Evolutionary conservation across 2,329 filamentous ascomycete species (phyloP), one percentile per base, ranked within the genome.

Genomic region (Aspergillus sp.): DNA sequence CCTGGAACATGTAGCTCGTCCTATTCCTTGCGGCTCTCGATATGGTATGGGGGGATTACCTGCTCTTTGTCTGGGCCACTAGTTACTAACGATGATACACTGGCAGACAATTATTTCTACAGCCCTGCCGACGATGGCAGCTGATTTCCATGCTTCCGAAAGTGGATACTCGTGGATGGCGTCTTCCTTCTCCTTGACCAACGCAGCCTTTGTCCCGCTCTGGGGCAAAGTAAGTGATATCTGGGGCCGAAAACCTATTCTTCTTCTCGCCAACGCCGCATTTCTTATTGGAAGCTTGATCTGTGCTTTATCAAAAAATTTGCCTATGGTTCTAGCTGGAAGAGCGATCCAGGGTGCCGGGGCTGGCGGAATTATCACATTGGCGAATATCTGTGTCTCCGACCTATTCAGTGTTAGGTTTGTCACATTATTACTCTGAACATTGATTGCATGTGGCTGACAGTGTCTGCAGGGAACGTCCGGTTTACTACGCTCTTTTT

Each of bases 221-320:
- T 87, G 84, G 83, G 84, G 84, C 21, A 87, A 87, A 66, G 73
- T 87, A 21, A 85, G 83, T 45, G 87, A 89, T 62, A 88, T 89
- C 57, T 89, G 84, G 74, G 86, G 87, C 2, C 78, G 87, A 41
- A 90, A 89, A 64, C 82, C 81, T 12, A 80, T 87, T 49, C 74
- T 89, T 31, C 73, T 89, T 14, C 64, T 82, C 3, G 85, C 85
- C 17, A 86, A 87, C 58, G 72, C 80, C 17, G 73, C 86, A 23
- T 90, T 89, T 74, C 80, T 89, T 55, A 70, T 86, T 15, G 85
- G 84, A 23, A 86, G 83, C 35, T 71, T 88, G 53, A 75, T 89
- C n/a, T 84, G 84, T 40, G 86, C 80, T 2, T 65, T 86, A 24
- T 77, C 84, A 7, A 77, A 79, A 55, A 85, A 79, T 61, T 83